phyloP scores from a whole-genome alignment of 805 yeast species.

The Candida oleophila region DNA sequence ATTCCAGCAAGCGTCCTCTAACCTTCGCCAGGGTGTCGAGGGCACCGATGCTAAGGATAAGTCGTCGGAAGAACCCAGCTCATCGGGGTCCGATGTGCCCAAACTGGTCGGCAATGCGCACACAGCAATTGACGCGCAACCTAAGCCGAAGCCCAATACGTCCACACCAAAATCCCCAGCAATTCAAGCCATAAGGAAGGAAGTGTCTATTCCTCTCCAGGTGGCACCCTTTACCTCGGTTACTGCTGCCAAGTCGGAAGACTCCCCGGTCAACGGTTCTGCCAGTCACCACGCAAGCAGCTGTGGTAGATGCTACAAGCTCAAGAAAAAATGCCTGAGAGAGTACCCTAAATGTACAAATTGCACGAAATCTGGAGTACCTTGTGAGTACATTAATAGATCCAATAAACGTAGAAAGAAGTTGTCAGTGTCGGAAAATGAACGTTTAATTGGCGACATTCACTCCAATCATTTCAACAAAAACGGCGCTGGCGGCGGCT shows the following conservation, averaged over 20 bases:
- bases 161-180: background rate
- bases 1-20: constrained; percentile 18
- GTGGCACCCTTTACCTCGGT: background rate
- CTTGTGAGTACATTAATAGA: constrained; percentile 37
- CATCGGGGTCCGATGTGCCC: background rate
- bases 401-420: constrained; percentile 25
- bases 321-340: constrained; percentile 43
- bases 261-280: background rate
- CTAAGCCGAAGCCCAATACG: background rate
- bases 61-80: background rate
- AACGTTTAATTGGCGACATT: constrained; percentile 5
- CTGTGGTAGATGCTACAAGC: constrained; percentile 39
- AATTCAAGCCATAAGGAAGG: constrained; percentile 8
- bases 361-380: constrained; percentile 33
- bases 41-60: background rate
- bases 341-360: constrained; percentile 37
- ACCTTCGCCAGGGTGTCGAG: constrained; percentile 10
- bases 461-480: constrained; percentile 2
- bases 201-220: constrained; percentile 11
- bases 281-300: constrained; percentile 34
- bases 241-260: background rate
- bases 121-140: background rate
- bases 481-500: background rate
- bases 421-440: constrained; percentile 4
- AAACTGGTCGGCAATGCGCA: background rate